These are phyloP conservation scores for Gamarada debralockiae DNA, from an alignment of 495 filamentous ascomycete genomes.

Conservation along the genomic window DNA sequence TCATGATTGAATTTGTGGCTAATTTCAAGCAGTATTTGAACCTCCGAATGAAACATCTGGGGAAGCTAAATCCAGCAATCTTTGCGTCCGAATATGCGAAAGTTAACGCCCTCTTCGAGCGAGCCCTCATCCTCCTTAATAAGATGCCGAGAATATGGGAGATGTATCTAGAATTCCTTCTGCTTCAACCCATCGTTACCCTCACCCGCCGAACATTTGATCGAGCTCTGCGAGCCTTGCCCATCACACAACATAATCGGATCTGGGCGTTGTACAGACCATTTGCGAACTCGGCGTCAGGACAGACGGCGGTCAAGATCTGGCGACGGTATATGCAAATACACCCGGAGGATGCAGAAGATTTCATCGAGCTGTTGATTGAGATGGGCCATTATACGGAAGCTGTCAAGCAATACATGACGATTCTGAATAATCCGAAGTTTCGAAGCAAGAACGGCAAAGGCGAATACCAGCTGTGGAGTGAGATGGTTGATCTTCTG, in stretches of 20 bases:
- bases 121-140: constrained; percentile 89
- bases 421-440: constrained; percentile 85
- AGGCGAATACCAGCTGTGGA: constrained; percentile 95
- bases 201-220: constrained; percentile 89
- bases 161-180: constrained; percentile 90
- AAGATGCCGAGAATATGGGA: constrained; percentile 99
- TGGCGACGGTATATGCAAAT: constrained; percentile 98
- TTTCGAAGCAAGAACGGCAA: constrained; percentile 93
- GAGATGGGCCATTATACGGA: constrained; percentile 85
- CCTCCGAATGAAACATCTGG: constrained; percentile 78
- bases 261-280: constrained; percentile 92
- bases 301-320: constrained; percentile 85
- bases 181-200: constrained; percentile 90
- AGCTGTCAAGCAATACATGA: constrained; percentile 89
- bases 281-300: constrained; percentile 91
- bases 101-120: constrained; percentile 93
- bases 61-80: constrained; percentile 76
- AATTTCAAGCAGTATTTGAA: constrained; percentile 66
- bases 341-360: constrained; percentile 92
- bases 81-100: constrained; percentile 82
- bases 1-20: constrained; percentile 7
- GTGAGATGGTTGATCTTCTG: constrained; percentile 95
- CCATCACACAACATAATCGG: constrained; percentile 93
- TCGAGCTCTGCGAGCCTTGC: constrained; percentile 88
- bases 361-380: constrained; percentile 84